Evolutionary conservation across 768 basidiomycete genomes (phyloP).

Genomic region (Mycena alexandri): DNA sequence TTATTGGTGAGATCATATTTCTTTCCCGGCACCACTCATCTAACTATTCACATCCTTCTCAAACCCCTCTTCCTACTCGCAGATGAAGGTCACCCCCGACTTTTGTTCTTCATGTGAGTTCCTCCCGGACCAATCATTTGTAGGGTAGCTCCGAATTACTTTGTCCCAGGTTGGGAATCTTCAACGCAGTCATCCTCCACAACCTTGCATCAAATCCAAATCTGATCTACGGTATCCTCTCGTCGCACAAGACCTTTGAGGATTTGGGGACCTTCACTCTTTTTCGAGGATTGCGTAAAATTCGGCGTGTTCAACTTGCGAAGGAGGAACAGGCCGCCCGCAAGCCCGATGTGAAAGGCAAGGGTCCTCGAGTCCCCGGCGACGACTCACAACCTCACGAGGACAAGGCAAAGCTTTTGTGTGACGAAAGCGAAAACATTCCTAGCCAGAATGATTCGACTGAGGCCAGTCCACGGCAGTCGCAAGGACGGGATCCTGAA

Average conservation of each 20-base stretch:
- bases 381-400: slow-evolving; percentile 59
- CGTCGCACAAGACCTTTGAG: slow-evolving; percentile 88
- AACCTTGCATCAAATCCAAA: slow-evolving; percentile 89
- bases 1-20: too few species aligned
- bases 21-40: slow-evolving; percentile 84
- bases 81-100: slow-evolving; percentile 94
- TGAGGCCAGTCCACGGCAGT: slow-evolving; percentile 37
- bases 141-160: neutral
- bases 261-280: slow-evolving; percentile 94
- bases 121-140: neutral
- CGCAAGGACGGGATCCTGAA: slow-evolving; percentile 48
- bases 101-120: slow-evolving; percentile 90
- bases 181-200: slow-evolving; percentile 87
- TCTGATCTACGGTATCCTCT: slow-evolving; percentile 86
- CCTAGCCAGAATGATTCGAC: slow-evolving; percentile 35
- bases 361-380: slow-evolving; percentile 49
- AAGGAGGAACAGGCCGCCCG: slow-evolving; percentile 73
- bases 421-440: slow-evolving; percentile 58
- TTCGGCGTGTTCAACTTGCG: slow-evolving; percentile 77
- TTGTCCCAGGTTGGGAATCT: slow-evolving; percentile 81
- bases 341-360: slow-evolving; percentile 57
- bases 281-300: slow-evolving; percentile 85
- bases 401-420: slow-evolving; percentile 78
- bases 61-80: slow-evolving; percentile 90
- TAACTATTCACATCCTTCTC: slow-evolving; percentile 95